phyloP scores from a whole-genome alignment of 768 basidiomycete species.

The Trametes cinnabarina region DNA sequence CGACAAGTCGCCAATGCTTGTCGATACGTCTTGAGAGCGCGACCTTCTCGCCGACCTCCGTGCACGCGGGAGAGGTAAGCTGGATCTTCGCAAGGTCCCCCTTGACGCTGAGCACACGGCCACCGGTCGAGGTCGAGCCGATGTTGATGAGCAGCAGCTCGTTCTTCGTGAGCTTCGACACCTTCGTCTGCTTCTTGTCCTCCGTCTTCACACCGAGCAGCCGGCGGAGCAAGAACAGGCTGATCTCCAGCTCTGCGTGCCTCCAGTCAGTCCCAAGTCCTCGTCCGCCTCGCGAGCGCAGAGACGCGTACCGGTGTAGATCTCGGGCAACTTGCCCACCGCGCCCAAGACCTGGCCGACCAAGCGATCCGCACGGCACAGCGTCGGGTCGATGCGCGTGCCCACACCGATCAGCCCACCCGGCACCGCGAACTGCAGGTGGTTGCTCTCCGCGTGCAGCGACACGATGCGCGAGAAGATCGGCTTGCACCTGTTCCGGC shows the following conservation, averaged over 20 bases:
- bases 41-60: conserved; percentile 97
- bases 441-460: conserved; percentile 92
- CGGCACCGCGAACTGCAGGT: conserved; percentile 92
- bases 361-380: conserved; percentile 94
- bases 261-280: not conserved
- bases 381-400: conserved; percentile 92
- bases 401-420: conserved; percentile 99
- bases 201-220: conserved; percentile 98
- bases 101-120: conserved; percentile 90
- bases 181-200: conserved; percentile 98
- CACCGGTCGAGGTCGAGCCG: conserved; percentile 95
- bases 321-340: conserved; percentile 89
- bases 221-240: conserved; percentile 90
- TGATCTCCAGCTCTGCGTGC: conserved; percentile 79
- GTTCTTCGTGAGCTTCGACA: conserved; percentile 85
- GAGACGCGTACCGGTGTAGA: conserved; percentile 95
- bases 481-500: conserved; percentile 88
- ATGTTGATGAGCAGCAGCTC: conserved; percentile 97
- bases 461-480: conserved; percentile 91
- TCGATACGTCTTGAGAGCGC: conserved; percentile 92
- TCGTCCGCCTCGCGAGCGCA: not conserved
- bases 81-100: conserved; percentile 94
- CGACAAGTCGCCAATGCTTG: conserved; percentile 97
- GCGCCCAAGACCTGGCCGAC: conserved; percentile 96
- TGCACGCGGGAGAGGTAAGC: conserved; percentile 91